Base-by-base conservation (phyloP, 495 filamentous ascomycete genomes). In the Cercophora samala region DNA sequence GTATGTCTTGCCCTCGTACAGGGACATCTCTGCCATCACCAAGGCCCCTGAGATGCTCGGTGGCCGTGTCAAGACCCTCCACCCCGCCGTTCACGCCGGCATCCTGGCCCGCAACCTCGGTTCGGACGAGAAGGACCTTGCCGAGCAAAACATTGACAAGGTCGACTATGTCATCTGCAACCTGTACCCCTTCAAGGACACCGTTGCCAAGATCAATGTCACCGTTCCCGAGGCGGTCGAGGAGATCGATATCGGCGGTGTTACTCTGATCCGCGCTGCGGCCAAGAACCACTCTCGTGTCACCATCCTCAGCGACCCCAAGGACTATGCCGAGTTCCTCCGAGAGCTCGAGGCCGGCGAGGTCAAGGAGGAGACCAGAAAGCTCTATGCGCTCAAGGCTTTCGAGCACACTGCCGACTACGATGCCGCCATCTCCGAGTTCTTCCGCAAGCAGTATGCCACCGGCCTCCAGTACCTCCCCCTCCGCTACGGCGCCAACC, bases 351-450 rank as follows among this genome's bases (percentile, higher is more conserved):
- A 91, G 74, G 84, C 89, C 58, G 94, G 95, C 52, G 91, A 93
- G 76, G 89, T 98, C 72, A 88, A 88, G 64, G 90, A 95, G 73
- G 82, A 83, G 32, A 93, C 87, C 81, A 87, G 93, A 65, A 91
- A 97, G 75, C 80, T 86, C 60, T 97, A 96, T 73, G 93, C 96
- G 25, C 85, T 98, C 70, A 98, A 98, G 84, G 94, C 93, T 32
- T 99, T 99, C 73, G 90, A 96, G 82, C 95, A 97, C 77, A 99
- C 96, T n/a, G 93, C 96, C 66, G 93, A 95, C 78, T 99, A 98
- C 76, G 95, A 99, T 79, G 84, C 86, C 13, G 89, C 95, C 68
- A 99, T 99, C 74, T 90, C 96, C 25, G 91, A 90, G 73, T 99
- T 97, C 85, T 99, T 99, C 86, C 90, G 96, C 73, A 93, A 95